Conservation (phyloP, 495 filamentous ascomycete species). For the Neurospora sp. region DNA sequence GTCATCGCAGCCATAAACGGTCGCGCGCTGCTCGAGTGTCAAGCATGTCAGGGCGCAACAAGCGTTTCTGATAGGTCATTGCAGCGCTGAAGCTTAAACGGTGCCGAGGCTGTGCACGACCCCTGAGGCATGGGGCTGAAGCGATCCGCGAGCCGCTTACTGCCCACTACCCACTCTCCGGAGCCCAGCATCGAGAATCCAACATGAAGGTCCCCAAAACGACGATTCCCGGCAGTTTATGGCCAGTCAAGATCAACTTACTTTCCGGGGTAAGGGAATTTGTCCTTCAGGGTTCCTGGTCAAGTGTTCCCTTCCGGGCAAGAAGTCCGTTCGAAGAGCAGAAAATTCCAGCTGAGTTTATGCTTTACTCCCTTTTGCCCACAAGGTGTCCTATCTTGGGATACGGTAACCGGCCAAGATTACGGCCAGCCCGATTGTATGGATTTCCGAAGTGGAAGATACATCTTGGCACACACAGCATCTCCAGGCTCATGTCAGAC, state of each 20-base stretch:
- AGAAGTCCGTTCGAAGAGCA: background rate
- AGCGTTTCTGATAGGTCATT: conserved; percentile 9
- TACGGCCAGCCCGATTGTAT: background rate
- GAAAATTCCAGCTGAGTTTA: background rate
- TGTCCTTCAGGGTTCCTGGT: background rate
- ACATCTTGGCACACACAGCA: background rate
- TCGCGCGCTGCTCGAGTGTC: background rate
- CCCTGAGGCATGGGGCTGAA: background rate
- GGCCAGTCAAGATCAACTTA: background rate
- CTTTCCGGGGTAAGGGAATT: background rate
- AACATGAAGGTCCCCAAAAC: background rate
- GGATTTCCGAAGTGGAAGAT: background rate
- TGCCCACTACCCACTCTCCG: background rate
- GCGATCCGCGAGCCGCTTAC: background rate
- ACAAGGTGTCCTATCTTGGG: background rate
- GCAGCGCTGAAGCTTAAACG: conserved; percentile 6
- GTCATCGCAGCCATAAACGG: background rate
- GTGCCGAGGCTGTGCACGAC: conserved; percentile 16
- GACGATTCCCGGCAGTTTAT: background rate
- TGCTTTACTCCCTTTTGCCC: background rate
- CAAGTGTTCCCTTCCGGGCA: background rate
- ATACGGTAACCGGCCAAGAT: background rate
- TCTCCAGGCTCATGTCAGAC: background rate
- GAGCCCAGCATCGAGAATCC: background rate
- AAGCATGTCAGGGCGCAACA: background rate